These are phyloP conservation scores for Malus sylvestris DNA, from an alignment of 306 rosid species.

Conservation along the genomic window DNA sequence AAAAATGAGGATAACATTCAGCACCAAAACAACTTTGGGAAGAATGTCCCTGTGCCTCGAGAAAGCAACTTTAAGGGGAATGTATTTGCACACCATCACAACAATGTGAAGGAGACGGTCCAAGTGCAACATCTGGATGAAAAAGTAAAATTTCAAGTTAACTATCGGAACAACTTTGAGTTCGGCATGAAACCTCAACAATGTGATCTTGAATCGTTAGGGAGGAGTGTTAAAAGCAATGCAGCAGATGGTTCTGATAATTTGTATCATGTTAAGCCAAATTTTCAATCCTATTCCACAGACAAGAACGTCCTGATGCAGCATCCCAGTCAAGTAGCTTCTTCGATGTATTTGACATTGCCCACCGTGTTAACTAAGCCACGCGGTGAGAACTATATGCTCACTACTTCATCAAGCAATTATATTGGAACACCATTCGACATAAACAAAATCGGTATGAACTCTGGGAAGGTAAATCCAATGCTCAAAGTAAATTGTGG, in stretches of 20 bases:
- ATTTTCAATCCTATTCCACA: background rate
- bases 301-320: background rate
- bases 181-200: background rate
- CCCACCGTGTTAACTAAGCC: slow-evolving; percentile 7
- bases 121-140: slow-evolving; percentile 5
- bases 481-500: slow-evolving; percentile 10
- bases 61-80: slow-evolving; percentile 3
- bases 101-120: background rate
- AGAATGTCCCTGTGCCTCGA: background rate
- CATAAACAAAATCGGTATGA: background rate
- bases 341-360: slow-evolving; percentile 17
- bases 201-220: background rate
- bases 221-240: background rate
- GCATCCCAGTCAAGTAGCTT: slow-evolving; percentile 15
- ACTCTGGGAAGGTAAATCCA: background rate
- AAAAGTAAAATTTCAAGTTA: background rate
- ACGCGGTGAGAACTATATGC: background rate
- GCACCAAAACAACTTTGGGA: background rate
- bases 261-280: background rate
- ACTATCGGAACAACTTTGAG: slow-evolving; percentile 7
- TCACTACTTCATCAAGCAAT: slow-evolving; percentile 2
- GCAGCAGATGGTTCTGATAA: slow-evolving; percentile 2
- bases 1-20: background rate
- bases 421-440: slow-evolving; percentile 3
- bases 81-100: background rate